phyloP scores from a whole-genome alignment of 257 asterid genomes.

The Fraxinus quadrangulata region DNA sequence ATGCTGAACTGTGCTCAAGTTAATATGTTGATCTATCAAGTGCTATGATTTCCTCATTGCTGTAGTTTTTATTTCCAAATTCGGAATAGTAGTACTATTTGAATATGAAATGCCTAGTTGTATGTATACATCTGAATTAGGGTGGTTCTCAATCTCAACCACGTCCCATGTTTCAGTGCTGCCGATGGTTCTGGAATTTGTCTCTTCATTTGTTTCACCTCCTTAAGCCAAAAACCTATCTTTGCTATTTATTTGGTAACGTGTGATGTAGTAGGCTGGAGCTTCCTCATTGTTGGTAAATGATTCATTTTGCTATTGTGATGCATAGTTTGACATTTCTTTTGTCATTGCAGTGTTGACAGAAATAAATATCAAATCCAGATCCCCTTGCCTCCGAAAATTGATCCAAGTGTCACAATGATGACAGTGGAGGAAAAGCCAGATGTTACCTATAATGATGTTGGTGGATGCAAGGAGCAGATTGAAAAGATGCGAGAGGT shows the following conservation, averaged over 20 bases:
- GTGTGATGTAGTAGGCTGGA: conserved; percentile 7
- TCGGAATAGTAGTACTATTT: not conserved
- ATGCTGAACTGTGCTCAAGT: not conserved
- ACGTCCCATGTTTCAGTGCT: not conserved
- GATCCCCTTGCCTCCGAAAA: conserved; percentile 96
- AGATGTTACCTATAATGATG: conserved; percentile 95
- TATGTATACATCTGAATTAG: not conserved
- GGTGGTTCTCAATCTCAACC: not conserved
- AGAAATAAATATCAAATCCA: conserved; percentile 95
- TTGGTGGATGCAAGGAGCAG: conserved; percentile 98
- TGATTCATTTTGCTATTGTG: conserved; percentile 1
- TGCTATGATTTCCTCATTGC: not conserved
- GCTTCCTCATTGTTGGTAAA: not conserved
- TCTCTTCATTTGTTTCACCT: not conserved
- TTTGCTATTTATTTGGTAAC: conserved; percentile 1
- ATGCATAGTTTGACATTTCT: conserved; percentile 25
- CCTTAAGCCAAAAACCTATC: not conserved
- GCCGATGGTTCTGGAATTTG: not conserved
- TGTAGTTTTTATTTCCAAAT: not conserved
- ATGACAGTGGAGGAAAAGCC: conserved; percentile 99
- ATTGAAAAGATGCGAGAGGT: conserved; percentile 99
- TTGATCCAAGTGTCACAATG: conserved; percentile 99
- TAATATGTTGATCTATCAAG: not conserved
- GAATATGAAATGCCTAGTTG: not conserved
- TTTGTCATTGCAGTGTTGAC: conserved; percentile 69